Evolutionary conservation across 352 stramenopile genomes (phyloP), one percentile per base, ranked within the genome.

Genomic region (Phytopythium ostracodes): DNA sequence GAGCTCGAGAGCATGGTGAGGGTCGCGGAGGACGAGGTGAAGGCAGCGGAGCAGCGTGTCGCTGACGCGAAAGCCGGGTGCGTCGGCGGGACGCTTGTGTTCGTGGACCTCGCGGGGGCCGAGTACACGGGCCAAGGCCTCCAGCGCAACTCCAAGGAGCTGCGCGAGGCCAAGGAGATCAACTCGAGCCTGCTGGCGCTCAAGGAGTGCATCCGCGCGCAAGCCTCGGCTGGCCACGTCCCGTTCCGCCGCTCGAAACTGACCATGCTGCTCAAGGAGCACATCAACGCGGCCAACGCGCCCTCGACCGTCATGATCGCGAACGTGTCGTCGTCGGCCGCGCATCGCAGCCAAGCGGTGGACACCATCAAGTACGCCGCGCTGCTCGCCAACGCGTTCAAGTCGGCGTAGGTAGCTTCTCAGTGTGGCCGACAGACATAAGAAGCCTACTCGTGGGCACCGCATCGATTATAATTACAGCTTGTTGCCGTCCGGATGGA

Each of bases 101-200:
- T 85, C 35, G 73, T 83, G 42, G 77, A 84, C 50, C 65, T 87
- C 18, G 75, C 75, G 20, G 73, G 77, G 14, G 75, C 75, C n/a
- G 77, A 87, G 66, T 80, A 87, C 64, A 81, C 73, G 8, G 75
- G 77, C 44, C 44, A 81, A 18, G 75, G 72, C 4, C 68, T 81
- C 7, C 10, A 42, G 29, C 69, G 69, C n/a, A 73, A 56, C 44
- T 38, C 69, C 0, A 61, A 56, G 60, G 59, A 61, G 50, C 40
- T 51, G 42, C 65, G 68, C 20, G 70, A 75, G 52, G 70, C 70
- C 1, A 62, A 56, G 27, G 70, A 77, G 61, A 81, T 81, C 52
- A 84, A 84, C 38, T 62, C 64, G 60, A 84, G 75, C 61, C 59
- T 84, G 10, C 61, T 84, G 2, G 72, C 75, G 8, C 66, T 84